Conservation (phyloP, 306 rosid species). For the Argentina anserina region DNA sequence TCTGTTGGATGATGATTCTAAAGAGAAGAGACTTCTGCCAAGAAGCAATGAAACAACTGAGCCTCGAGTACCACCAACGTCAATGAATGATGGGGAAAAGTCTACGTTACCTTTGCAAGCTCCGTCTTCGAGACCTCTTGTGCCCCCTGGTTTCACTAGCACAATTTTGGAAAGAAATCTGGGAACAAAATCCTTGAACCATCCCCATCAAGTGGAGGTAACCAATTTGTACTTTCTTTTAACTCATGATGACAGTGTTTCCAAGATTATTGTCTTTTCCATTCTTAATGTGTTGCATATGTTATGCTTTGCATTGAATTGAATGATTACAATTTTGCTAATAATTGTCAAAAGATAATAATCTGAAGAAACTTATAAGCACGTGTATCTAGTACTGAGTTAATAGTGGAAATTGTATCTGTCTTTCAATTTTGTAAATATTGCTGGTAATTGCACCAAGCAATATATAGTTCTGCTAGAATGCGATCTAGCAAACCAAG, state of each 20-base stretch:
- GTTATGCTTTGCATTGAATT: not conserved
- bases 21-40: conserved; percentile 38
- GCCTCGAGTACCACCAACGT: conserved; percentile 29
- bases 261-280: not conserved
- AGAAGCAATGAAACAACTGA: conserved; percentile 49
- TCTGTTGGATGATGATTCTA: conserved; percentile 47
- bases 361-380: not conserved
- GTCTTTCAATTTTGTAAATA: not conserved
- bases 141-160: conserved; percentile 88
- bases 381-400: not conserved
- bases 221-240: conserved; percentile 4
- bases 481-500: not conserved
- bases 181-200: conserved; percentile 43
- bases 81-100: conserved; percentile 56
- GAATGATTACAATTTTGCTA: not conserved
- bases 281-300: not conserved
- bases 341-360: not conserved
- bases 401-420: not conserved
- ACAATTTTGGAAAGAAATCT: conserved; percentile 48
- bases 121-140: conserved; percentile 77
- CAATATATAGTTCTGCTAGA: not conserved
- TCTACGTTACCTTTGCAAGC: conserved; percentile 46
- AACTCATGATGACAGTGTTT: not conserved
- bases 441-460: not conserved
- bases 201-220: conserved; percentile 56